Base-by-base conservation (phyloP, 352 stramenopile genomes). In the Pilasporangium apinafurcum region DNA sequence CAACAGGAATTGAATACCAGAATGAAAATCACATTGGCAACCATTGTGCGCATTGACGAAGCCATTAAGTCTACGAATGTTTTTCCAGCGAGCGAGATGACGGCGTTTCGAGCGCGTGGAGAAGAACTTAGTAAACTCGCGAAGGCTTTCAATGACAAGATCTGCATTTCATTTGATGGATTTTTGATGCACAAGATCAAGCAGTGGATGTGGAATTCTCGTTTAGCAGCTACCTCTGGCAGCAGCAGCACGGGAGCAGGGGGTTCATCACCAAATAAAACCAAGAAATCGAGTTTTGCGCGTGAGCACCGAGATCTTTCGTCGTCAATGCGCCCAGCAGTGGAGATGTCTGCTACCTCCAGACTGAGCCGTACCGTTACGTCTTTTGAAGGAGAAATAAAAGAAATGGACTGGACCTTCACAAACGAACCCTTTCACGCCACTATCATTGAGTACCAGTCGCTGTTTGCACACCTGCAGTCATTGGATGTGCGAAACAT, bases 381-480 rank as follows among this genome's bases (percentile, higher is more conserved):
- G 20, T 72, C 67, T 13, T 71, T 66, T 32, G 59, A 74, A 40
- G 59, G 56, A 14, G 48, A 57, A 2, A 44, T 41, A 21, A 56
- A 59, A 10, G 60, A 88, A 12, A 73, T 85, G 58, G 71, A 89
- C 39, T 89, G 73, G 73, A 53, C 44, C 5, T 82, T 89, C 51
- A 66, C 57, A 6, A 85, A 76, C 33, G 68, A 85, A n/a, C 50
- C 36, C 14, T 69, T 86, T 17, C 77, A 89, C 38, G 53, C 34
- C 1, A 37, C 62, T 1, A 35, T 85, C 14, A 35, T 59, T 0
- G 56, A 74, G 30, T 86, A 82, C 42, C 56, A 79, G 55, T 46
- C 51, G 13, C 44, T 84, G 4, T 56, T 82, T 14, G 51, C 54
- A 5, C 40, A 52, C 14, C 20, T 86, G 8, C 51, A 70, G 17